Base-by-base conservation (phyloP, 2,329 filamentous ascomycete genomes). In the Colletotrichum sp. region DNA sequence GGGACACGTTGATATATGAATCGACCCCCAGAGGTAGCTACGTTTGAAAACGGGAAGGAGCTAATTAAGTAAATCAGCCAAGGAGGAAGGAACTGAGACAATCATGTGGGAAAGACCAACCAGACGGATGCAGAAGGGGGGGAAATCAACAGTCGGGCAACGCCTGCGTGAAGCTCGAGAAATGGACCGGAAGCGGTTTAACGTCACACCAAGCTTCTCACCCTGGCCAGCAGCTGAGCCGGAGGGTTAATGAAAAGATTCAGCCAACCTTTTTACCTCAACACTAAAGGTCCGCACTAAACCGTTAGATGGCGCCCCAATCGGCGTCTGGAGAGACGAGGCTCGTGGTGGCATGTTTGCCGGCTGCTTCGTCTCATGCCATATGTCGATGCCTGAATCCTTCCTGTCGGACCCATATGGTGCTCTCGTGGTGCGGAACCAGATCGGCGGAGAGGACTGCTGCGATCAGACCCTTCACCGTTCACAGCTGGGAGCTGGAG, bases 151-250 rank as follows among this genome's bases (percentile, higher is more conserved):
- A 55, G 55, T 10, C 27, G 69, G 36, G 36, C 36, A 66, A 32
- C 10, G 15, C 16, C 43, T 55, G 27, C 27, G 22, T 36, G 43
- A 52, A 52, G 43, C n/a, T 28, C 66, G 32, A 68, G 32, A 25
- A 39, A 10, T 32, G 56, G 30, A 25, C 73, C 69, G 73, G 69
- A 75, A 66, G n/a, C 15, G 69, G 73, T 15, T 56, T 72, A 67
- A 75, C 69, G 55, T 34, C 32, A 34, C 71, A 70, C 67, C 56
- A 64, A 34, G 32, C 22, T 32, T 36, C 28, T 36, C 58, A 61
- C 58, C 30, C 58, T 15, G 30, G 30, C 32, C 58, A 32, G 58
- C 58, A 61, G 25, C 43, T 16, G 36, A 64, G 66, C 58, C 56
- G 36, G 32, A 39, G 25, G 30, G 55, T 34, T 10, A 66, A 61